Evolutionary conservation across 345 rosid species (phyloP).

Genomic region (Gossypium longicalyx): DNA sequence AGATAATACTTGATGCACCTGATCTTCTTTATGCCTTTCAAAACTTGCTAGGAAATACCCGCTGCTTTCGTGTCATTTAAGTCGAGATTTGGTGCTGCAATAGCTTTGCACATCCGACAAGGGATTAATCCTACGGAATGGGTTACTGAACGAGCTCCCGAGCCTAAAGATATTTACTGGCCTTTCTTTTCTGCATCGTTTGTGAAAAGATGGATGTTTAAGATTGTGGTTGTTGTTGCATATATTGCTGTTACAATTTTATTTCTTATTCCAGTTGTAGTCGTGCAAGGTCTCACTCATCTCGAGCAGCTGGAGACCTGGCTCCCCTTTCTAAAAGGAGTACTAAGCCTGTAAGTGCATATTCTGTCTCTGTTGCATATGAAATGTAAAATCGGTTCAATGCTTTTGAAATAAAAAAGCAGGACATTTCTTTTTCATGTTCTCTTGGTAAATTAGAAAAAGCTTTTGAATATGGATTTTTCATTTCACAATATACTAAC

Average conservation of each 20-base stretch:
- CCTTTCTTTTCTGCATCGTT: slow-evolving; percentile 83
- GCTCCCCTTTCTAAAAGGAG: slow-evolving; percentile 68
- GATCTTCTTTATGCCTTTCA: slow-evolving; percentile 15
- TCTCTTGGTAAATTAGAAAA: not conserved
- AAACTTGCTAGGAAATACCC: slow-evolving; percentile 61
- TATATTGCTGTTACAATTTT: slow-evolving; percentile 54
- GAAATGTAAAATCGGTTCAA: not conserved
- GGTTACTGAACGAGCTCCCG: slow-evolving; percentile 89
- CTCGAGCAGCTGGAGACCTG: slow-evolving; percentile 69
- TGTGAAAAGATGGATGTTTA: slow-evolving; percentile 67
- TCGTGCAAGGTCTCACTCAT: slow-evolving; percentile 93
- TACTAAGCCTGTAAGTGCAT: slow-evolving; percentile 62
- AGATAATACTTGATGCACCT: slow-evolving; percentile 14
- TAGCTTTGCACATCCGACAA: slow-evolving; percentile 70
- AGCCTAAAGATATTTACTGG: slow-evolving; percentile 83
- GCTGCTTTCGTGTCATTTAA: slow-evolving; percentile 91
- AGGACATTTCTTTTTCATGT: not conserved
- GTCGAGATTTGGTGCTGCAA: slow-evolving; percentile 73
- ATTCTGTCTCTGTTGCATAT: slow-evolving; percentile 4
- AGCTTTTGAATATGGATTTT: not conserved
- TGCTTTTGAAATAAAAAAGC: not conserved
- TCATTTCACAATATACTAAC: slow-evolving; percentile 5
- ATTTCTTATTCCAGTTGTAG: slow-evolving; percentile 67
- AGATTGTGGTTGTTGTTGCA: slow-evolving; percentile 48
- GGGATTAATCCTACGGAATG: slow-evolving; percentile 79